Evolutionary conservation across 768 basidiomycete species (phyloP), one percentile per base, ranked within the genome.

Genomic region (Antrodiella citrinella): DNA sequence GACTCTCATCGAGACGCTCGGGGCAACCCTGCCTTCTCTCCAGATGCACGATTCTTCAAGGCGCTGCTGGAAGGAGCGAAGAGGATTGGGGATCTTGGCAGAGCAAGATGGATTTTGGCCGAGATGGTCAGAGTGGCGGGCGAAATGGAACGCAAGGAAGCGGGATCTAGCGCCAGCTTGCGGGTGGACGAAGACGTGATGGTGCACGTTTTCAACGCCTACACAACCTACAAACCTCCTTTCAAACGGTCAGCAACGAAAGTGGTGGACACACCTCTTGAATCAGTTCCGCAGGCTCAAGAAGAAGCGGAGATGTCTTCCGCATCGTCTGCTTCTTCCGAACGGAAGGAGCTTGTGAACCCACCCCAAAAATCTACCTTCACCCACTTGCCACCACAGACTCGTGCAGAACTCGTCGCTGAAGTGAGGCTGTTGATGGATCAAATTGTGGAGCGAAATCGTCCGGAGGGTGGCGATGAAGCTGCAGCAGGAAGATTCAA

Each of bases 31-130:
- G 70, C 72, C 4, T 80, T 80, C 64, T 58, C 62, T 25, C 91
- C 91, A 1, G 79, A 82, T 51, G 63, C 71, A 38, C 71, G 74
- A 26, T 86, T 90, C 2, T 95, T 93, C 66, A 72, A 76, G 49
- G 91, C 90, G 0, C 65, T 98, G n/a, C 66, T 99, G 51, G 90
- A 96, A 55, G 92, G 91, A 1, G 85, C 90, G 26, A 96, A 91
- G 65, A 74, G 91, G 4, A 69, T 83, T 2, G 92, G 94, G 0
- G 95, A 97, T 63, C 66, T 99, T 19, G 72, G 75, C 2, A 74
- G 91, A 44, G 82, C 84, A 21, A 73, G 94, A 57, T 97, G 93
- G 94, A 84, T 97, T 52, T 70, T 98, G 48, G 88, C 86, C 1
- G 92, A 96, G 69, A 80, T 91, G 67, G 75, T 88, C 21, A 71